A percentile compares a stretch with the other conserved stretches of the same genome.
phyloP scores from a whole-genome alignment of 2,329 filamentous ascomycete species.

The Trichoderma sp. region DNA sequence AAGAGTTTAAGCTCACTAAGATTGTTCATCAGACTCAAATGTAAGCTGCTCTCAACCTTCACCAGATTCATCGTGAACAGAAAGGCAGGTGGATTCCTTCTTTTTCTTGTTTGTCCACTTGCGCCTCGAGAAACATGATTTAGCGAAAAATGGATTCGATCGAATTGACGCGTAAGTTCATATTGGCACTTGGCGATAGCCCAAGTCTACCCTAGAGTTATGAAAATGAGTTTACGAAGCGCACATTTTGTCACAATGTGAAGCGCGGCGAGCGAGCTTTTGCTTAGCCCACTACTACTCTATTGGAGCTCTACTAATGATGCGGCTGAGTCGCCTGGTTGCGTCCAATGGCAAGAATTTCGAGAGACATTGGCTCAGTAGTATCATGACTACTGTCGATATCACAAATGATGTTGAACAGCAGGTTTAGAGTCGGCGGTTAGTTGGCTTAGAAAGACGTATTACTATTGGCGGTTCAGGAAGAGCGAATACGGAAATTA shows the following conservation, averaged over 20 bases:
- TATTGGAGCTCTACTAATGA: neutral
- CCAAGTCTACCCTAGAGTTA: neutral
- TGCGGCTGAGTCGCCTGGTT: neutral
- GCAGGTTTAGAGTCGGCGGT: neutral
- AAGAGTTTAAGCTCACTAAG: neutral
- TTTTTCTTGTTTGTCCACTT: neutral
- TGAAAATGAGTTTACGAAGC: neutral
- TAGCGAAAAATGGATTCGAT: neutral
- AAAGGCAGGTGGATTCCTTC: neutral
- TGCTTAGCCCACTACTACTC: neutral
- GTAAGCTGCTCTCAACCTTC: neutral
- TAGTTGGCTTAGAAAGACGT: neutral
- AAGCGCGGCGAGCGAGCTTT: neutral
- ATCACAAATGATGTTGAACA: neutral
- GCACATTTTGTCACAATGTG: neutral
- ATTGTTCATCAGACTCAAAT: neutral
- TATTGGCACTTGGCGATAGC: neutral
- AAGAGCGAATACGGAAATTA: neutral
- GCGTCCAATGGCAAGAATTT: neutral
- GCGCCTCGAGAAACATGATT: neutral
- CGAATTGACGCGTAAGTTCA: neutral
- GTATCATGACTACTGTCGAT: neutral
- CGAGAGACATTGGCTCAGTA: neutral
- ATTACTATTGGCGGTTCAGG: too few species aligned
- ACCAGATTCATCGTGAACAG: neutral